phyloP scores from a whole-genome alignment of 805 yeast genomes.

The Kuraishia cidri region DNA sequence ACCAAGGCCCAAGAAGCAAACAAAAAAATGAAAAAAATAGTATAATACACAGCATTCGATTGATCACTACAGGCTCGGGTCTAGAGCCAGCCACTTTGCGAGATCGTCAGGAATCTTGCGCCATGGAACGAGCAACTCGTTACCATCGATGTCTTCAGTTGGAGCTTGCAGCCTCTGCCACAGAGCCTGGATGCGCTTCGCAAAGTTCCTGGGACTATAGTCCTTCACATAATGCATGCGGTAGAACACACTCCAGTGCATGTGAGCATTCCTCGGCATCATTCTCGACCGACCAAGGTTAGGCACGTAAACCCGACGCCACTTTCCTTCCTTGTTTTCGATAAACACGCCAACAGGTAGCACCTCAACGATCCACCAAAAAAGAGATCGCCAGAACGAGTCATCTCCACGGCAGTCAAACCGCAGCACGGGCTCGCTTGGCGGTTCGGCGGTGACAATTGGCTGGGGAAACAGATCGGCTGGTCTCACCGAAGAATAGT shows the following conservation, averaged over 20 bases:
- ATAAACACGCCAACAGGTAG: constrained; percentile 48
- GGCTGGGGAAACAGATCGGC: not conserved
- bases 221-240: constrained; percentile 35
- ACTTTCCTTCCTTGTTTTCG: constrained; percentile 36
- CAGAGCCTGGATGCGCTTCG: no score
- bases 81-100: constrained; percentile 3
- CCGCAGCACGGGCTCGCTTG: constrained; percentile 11
- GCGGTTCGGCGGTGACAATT: constrained; percentile 4
- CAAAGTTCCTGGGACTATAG: constrained; percentile 37
- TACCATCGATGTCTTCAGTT: no score
- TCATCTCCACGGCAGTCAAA: constrained; percentile 31
- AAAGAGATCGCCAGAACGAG: constrained; percentile 14
- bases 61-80: no score
- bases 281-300: constrained; percentile 45
- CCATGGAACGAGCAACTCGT: no score
- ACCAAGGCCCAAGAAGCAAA: no score
- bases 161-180: no score
- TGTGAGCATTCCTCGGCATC: constrained; percentile 33
- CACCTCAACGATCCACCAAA: constrained; percentile 59
- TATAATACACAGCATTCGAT: no score
- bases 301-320: constrained; percentile 42
- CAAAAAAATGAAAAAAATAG: no score
- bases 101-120: constrained; percentile 18
- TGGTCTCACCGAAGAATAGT: not conserved
- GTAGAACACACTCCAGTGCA: constrained; percentile 64